Base-by-base conservation (phyloP, 2,329 filamentous ascomycete species). In the Cadophora malorum region DNA sequence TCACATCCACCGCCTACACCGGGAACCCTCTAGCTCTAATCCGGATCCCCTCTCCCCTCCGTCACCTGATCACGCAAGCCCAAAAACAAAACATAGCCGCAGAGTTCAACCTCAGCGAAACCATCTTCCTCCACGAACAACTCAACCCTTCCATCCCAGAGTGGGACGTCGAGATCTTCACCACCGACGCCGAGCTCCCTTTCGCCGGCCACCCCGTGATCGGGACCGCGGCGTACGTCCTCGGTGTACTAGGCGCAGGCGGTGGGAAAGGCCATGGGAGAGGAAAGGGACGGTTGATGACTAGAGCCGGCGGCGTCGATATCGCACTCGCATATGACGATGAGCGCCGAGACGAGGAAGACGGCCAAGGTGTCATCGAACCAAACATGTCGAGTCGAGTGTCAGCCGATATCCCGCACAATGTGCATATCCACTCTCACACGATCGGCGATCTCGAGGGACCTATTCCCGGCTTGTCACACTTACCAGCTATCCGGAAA, bases 71-170 rank as follows among this genome's bases (percentile, higher is more conserved):
- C 25, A 81, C 81, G 1, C 83, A 86, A 72, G 76, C 79, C 1
- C 81, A 84, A 74, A 90, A 90, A 74, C 86, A 88, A 74, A 75
- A 78, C 69, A 84, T 90, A 69, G 86, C 88, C 53, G 80, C 81
- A 66, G 88, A 90, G 77, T 90, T 90, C 80, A 88, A 88, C 77
- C 84, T 88, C 73, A 88, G 85, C 62, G 87, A 89, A 77, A 90
- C 87, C 0, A 85, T 88, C 58, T 90, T 90, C 74, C 78, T 90
- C 41, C 85, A 89, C 78, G 72, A 76, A 25, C 63, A 70, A 23
- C 55, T 66, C 53, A 79, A 80, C 59, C 70, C 75, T 25, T 67
- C 71, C 14, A 76, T 77, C 64, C 74, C 79, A 68, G 75, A 79
- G 23, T 80, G 83, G 65, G 78, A 79, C 68, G 81, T 89, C 70